These are phyloP conservation scores for Cardiosporidium cionae DNA, from an alignment of 169 alveolate genomes.

Conservation along the genomic window DNA sequence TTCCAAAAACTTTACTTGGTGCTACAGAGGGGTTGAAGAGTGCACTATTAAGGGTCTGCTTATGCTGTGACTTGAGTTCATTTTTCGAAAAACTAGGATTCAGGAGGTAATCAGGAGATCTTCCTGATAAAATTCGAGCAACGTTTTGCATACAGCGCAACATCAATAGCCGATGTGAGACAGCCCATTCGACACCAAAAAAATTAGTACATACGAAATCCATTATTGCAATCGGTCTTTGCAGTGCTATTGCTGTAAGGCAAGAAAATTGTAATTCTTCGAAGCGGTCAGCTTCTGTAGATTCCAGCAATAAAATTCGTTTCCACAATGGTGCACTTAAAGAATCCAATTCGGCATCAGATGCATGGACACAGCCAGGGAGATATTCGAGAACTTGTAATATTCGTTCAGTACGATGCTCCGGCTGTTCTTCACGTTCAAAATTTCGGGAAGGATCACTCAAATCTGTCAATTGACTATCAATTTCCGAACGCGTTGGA, in stretches of 20 bases:
- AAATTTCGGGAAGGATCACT: background rate
- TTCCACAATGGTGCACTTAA: background rate
- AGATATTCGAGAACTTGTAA: background rate
- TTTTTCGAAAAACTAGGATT: background rate
- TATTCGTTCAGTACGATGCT: background rate
- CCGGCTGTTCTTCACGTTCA: background rate
- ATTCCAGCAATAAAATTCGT: background rate
- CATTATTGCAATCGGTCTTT: background rate
- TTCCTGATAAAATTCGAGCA: background rate
- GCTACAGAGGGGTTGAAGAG: background rate
- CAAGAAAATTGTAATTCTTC: background rate
- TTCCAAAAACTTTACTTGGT: too few species aligned
- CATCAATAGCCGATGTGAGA: background rate
- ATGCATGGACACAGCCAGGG: background rate
- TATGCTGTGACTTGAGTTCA: background rate
- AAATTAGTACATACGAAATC: background rate
- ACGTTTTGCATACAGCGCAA: background rate
- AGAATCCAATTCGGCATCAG: background rate
- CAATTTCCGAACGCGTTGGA: background rate
- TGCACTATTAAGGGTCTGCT: background rate
- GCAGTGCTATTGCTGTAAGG: background rate
- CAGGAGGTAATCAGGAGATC: too few species aligned
- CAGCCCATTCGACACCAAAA: background rate
- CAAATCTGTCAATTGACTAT: background rate
- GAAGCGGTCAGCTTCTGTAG: background rate